Evolutionary conservation across 352 stramenopile genomes (phyloP), one percentile per base, ranked within the genome.

Genomic region (Bremia lactucae): DNA sequence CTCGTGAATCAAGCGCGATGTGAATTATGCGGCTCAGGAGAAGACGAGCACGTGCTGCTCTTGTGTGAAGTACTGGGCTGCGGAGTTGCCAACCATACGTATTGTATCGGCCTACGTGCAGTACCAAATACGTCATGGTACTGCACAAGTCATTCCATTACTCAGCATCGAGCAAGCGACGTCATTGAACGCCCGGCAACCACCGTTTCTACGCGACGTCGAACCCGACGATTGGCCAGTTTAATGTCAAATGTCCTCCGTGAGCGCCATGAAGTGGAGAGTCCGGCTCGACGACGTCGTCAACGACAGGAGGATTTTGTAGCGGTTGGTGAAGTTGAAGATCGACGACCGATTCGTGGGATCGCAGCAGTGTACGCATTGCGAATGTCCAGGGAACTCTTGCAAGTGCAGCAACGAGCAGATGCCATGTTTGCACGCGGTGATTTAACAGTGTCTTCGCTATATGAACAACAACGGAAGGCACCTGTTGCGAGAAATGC

Each of bases 21-120:
- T 45, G 60, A 81, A 36, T 51, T 68, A 28, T 92, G 79, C 33
- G 74, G 79, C 7, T 74, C 72, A 26, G 79, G 72, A 14, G 74
- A 92, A 18, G 69, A 89, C 33, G 79, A 87, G 46, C 75, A 87
- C 36, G 70, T 88, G 56, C 51, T 92, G 28, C 55, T 92, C 16
- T 52, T 92, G 55, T 92, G 79, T 35, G 77, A 89, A 25, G 70
- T 62, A 6, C 56, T 67, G 0, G 57, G 60, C n/a, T 92, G 79
- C 36, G 55, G 65, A n/a, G 47, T 72, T 22, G 55, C 73, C 3
- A 74, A 58, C 31, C 79, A 92, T 47, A 92, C 76, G 24, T 88
- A 85, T 42, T 92, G 79, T 33, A 62, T 85, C 18, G 72, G 71
- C 0, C 52, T 92, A 4, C 53, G 36, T 2, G 53, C 66, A 0